phyloP scores from a whole-genome alignment of 78 protist species.

The Cyanophora paradoxa region DNA sequence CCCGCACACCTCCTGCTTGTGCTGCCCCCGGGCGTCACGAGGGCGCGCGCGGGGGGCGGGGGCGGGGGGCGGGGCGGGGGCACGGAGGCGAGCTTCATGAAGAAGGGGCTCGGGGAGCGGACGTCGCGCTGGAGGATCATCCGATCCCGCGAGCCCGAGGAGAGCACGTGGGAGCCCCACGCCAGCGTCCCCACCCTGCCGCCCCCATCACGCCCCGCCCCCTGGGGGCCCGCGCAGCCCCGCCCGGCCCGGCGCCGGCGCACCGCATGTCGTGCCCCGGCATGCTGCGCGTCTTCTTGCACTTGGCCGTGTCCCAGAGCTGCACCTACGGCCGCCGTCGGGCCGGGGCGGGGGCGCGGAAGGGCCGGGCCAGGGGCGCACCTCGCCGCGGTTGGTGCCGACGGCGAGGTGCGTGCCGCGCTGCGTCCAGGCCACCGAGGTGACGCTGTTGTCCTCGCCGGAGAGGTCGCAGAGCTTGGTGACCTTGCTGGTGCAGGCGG shows the following conservation, averaged over 20 bases:
- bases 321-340: conserved; percentile 6
- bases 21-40: neutral
- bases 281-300: conserved; percentile 16
- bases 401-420: conserved; percentile 15
- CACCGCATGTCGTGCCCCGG: conserved; percentile 34
- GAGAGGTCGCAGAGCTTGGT: neutral
- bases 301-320: conserved; percentile 38
- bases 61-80: neutral
- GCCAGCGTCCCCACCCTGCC: conserved; percentile 24
- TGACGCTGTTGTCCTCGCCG: conserved; percentile 11
- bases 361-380: too few relatives aligned
- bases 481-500: conserved; percentile 34
- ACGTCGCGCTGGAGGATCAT: conserved; percentile 13
- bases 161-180: conserved; percentile 34
- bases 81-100: neutral
- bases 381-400: conserved; percentile 38
- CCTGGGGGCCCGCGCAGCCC: too few relatives aligned
- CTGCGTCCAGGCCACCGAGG: conserved; percentile 25
- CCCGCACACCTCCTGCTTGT: conserved; percentile 52
- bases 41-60: neutral
- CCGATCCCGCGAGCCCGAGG: conserved; percentile 29
- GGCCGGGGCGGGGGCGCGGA: too few relatives aligned
- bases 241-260: too few relatives aligned
- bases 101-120: too few relatives aligned
- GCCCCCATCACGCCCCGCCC: too few relatives aligned